Conservation (phyloP, 805 yeast species). For the Blastobotrys terrestris region DNA sequence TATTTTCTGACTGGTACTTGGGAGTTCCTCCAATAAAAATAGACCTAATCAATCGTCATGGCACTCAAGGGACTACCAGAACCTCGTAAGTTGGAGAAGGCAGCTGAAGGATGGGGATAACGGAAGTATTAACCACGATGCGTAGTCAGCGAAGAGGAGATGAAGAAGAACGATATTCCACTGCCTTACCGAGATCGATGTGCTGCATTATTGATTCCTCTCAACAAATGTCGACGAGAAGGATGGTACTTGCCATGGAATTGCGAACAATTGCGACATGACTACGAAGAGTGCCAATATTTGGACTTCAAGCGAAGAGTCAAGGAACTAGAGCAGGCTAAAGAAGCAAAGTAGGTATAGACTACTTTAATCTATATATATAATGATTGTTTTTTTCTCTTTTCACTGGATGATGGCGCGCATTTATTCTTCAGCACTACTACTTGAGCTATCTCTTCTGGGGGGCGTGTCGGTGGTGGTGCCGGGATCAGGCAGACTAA, state of each 20-base stretch:
- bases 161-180: conserved; percentile 74
- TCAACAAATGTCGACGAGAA: conserved; percentile 56
- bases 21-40: conserved; percentile 2
- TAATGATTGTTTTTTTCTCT: not conserved
- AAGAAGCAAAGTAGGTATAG: conserved; percentile 31
- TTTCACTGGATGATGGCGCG: too few relatives aligned
- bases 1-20: conserved; percentile 29
- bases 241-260: conserved; percentile 59
- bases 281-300: conserved; percentile 80
- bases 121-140: conserved; percentile 1
- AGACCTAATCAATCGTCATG: conserved; percentile 2
- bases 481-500: not conserved
- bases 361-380: not conserved
- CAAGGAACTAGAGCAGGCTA: conserved; percentile 56
- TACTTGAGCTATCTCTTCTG: not conserved
- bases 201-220: conserved; percentile 56
- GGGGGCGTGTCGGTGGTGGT: not conserved
- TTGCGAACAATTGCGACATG: conserved; percentile 71
- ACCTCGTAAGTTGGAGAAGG: conserved; percentile 15
- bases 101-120: not conserved
- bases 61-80: conserved; percentile 25
- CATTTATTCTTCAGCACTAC: conserved; percentile 1
- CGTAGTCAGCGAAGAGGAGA: conserved; percentile 72
- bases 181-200: conserved; percentile 79
- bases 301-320: conserved; percentile 77